Percentiles rank a stretch among this genome's conserved stretches.
These are phyloP conservation scores for Allomyces macrogynus DNA, from an alignment of 192 early-diverging fungal genomes.

Conservation along the genomic window DNA sequence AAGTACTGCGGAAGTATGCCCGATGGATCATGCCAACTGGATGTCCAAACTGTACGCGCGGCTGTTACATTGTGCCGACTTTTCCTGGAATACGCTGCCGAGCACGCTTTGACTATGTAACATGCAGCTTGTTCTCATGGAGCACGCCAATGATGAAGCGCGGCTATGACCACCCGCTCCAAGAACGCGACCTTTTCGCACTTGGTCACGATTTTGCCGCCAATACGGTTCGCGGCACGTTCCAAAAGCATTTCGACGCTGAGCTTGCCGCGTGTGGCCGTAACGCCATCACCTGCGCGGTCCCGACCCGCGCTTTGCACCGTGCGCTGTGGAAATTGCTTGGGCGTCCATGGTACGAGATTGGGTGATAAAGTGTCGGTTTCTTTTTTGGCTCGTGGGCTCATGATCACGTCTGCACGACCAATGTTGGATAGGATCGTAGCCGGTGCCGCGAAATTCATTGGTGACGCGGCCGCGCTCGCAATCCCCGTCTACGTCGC, in stretches of 20 bases:
- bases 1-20: too few relatives aligned
- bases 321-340: background rate
- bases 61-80: too few relatives aligned
- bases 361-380: background rate
- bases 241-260: background rate
- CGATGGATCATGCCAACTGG: too few relatives aligned
- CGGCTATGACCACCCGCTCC: background rate
- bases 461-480: background rate
- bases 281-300: background rate
- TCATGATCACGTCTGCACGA: background rate
- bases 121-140: background rate
- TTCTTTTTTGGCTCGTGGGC: background rate
- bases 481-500: background rate
- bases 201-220: background rate
- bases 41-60: too few relatives aligned
- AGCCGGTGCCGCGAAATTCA: background rate
- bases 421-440: background rate
- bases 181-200: background rate
- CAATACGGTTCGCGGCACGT: background rate
- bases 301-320: background rate
- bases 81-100: too few relatives aligned
- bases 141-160: background rate
- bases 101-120: too few relatives aligned
- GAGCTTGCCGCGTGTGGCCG: background rate
- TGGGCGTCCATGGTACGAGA: background rate